Base-by-base conservation (phyloP, 176 grass and related monocot species). In the Saccharum officinarum region DNA sequence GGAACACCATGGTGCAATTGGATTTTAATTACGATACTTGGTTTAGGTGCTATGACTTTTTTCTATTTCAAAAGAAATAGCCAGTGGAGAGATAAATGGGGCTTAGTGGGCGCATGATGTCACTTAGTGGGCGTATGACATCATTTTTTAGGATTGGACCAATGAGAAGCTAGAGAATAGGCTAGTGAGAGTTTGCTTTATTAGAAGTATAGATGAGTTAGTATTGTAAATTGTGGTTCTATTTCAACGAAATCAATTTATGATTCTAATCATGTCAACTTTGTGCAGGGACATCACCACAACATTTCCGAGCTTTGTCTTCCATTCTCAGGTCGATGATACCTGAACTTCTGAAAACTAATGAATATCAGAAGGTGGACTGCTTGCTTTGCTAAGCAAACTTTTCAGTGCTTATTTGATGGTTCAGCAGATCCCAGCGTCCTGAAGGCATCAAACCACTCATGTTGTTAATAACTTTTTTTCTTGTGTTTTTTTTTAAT, bases 281-380 rank as follows among this genome's bases (percentile, higher is more conserved):
- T 44, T 81, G 2, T 31, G 59, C 69, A 92, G 91, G 87, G 91
- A 92, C 69, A 89, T 92, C 44, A 92, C 91, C 20, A 92, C 87
- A 7, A 92, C 91, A 30, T 92, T 92, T 86, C 91, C 91, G 65
- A 92, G 80, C 76, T 92, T 92, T 84, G 91, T 92, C 25, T 92
- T 92, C 80, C 80, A 92, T 80, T 92, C 91, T 84, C 91, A 89
- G 70, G 91, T 92, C 13, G 83, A 89, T 0, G 91, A 92, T 80
- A 92, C 91, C 1, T 92, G 83, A 84, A 49, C 10, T 63, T 42
- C 2, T 77, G 67, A 55, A 12, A 73, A 10, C 34, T 20, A 14
- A 47, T 78, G 67, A 50, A 82, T 61, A 67, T 22, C 67, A 82
- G 78, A 78, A 78, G 22, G 20, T 71, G 39, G 18, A 74, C 36